Base-by-base conservation (phyloP, 371 early-diverging fungal species). In the Funneliformis caledonium region DNA sequence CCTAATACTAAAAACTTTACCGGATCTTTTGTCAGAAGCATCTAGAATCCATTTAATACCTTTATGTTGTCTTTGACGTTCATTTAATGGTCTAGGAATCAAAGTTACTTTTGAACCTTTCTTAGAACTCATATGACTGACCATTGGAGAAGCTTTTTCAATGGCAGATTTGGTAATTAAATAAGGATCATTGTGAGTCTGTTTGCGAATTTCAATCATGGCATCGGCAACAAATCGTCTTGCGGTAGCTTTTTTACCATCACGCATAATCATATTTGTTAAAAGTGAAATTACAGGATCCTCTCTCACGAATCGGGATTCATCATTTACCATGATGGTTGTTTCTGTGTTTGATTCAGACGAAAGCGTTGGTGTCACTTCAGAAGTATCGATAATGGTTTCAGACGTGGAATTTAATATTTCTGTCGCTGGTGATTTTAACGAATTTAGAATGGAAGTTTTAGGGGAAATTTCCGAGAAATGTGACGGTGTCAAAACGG, bases 1-100 rank as follows among this genome's bases (percentile, higher is more conserved):
- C 14, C 96, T 85, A 81, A 92, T 88, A 73, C 90, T 90, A 84
- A 95, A 93, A 59, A 85, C 81, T 81, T 88, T 90, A 80, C 91
- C 93, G 16, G 82, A 86, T 68, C 94, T 88, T 78, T 88, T 92
- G 12, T 87, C 85, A 0, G 94, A 91, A 19, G 95, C 94, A 43
- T 96, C 93, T 75, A 94, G 80, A 72, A 96, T 93, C 98, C 97
- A 98, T 75, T 94, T 87, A 76, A 97, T 95, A 22, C 93, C 98
- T 56, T 89, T 91, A 75, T 96, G 91, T 69, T 91, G 86, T 62
- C 96, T 88, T 85, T 96, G 95, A 50, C 96, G 88, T 85, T 93
- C 91, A 82, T 88, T 91, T 76, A 97, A 86, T 10, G 98, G 92
- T 37, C 86, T 86, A 26, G 98, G 98, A 0, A 95, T 91, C 81